These are phyloP conservation scores for Caloboletus inedulis DNA, from an alignment of 1,284 basidiomycete species.

Conservation along the genomic window DNA sequence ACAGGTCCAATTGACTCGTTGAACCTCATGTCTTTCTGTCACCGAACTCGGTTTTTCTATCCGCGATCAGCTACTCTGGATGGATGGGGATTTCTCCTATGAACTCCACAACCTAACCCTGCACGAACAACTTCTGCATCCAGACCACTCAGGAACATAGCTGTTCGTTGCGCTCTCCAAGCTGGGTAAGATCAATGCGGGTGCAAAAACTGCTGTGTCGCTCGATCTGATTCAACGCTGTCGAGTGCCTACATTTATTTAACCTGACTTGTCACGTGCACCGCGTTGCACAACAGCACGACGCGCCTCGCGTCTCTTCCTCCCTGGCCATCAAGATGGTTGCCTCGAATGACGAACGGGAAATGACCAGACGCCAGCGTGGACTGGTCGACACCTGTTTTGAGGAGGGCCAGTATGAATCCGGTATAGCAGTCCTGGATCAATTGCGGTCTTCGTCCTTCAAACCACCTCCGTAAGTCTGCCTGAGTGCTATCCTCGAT, in stretches of 20 bases:
- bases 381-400: constrained; percentile 64
- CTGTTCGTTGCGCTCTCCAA: background rate
- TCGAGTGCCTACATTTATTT: background rate
- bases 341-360: constrained; percentile 37
- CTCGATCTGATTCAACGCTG: background rate
- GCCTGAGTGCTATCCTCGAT: constrained; percentile 8
- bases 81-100: background rate
- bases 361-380: constrained; percentile 54
- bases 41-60: background rate
- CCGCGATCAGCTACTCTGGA: background rate
- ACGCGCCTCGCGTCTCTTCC: constrained; percentile 14
- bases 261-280: constrained; percentile 23
- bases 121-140: background rate
- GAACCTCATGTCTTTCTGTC: background rate
- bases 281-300: constrained; percentile 14
- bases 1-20: background rate
- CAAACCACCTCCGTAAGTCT: constrained; percentile 53
- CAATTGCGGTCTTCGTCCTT: constrained; percentile 54
- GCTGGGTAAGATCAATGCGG: background rate
- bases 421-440: constrained; percentile 56
- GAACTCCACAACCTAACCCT: background rate
- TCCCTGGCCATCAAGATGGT: constrained; percentile 11
- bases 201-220: background rate
- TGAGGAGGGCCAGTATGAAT: constrained; percentile 70
- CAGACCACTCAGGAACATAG: background rate